Base-by-base conservation (phyloP, 2,329 filamentous ascomycete genomes). In the Alternaria incomplexa region DNA sequence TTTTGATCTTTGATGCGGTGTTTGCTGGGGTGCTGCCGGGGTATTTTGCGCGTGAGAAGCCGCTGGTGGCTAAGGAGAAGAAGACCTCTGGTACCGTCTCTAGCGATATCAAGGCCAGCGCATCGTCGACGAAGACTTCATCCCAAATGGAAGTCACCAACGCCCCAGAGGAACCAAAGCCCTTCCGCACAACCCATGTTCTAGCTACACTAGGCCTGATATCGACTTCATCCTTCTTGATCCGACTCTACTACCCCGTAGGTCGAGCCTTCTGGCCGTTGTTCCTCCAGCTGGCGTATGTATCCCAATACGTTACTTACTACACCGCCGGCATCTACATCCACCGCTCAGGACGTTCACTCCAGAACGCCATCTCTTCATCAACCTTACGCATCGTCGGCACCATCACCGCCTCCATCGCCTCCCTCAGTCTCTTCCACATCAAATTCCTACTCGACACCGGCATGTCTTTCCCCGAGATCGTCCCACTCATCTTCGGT, bases 291-390 rank as follows among this genome's bases (percentile, higher is more conserved):
- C 52, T 62, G 9, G 65, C 63, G 4, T 72, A 65, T 47, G 25
- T 62, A 20, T 67, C 70, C 3, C 69, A 73, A 23, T 70, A 71
- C 20, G 17, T 67, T 5, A 17, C 65, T 1, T 68, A 65, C 65
- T 73, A 73, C 47, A 44, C 13, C 26, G 25, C 26, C 6, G 47
- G 47, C 6, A 51, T 51, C 0, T 51, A 32, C 26, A 32, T 32
- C 17, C 26, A 51, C 30, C 47, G 47, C 47, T 51, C 47, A 0
- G 26, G 47, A 1, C 26, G 26, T 6, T 51, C 47, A 11, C 47
- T 51, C 1, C 26, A 22, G 1, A 17, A 32, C 10, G 17, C 26
- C 47, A 22, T 51, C 26, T 51, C 47, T 22, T 4, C 25, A 3
- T 30, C n/a, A 1, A 51, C 47, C 2, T 11, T 32, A 15, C 9